Conservation (phyloP, 176 grass and related monocot species). For the Alopecurus myosuroides region DNA sequence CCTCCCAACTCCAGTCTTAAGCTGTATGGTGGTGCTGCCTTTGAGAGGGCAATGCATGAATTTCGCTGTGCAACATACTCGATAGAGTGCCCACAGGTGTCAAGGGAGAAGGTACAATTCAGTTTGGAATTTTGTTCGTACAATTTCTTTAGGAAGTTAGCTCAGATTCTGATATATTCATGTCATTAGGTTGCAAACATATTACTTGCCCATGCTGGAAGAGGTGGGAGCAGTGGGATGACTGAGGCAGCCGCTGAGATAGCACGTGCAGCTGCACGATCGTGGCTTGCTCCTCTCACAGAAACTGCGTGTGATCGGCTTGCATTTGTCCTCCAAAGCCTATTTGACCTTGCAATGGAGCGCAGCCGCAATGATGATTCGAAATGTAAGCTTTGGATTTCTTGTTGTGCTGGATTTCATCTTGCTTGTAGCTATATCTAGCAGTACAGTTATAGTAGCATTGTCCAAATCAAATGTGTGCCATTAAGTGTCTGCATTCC, state of each 20-base stretch:
- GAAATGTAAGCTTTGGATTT: slow-evolving; percentile 40
- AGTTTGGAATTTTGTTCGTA: background rate
- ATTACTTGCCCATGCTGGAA: slow-evolving; percentile 95
- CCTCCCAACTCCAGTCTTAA: slow-evolving; percentile 79
- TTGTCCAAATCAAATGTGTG: background rate
- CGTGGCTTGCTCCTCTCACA: slow-evolving; percentile 89
- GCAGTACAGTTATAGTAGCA: background rate
- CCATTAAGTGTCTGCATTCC: background rate
- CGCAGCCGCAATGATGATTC: slow-evolving; percentile 56
- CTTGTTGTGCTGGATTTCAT: slow-evolving; percentile 1
- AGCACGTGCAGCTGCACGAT: slow-evolving; percentile 75
- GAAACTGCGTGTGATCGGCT: slow-evolving; percentile 91
- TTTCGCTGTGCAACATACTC: slow-evolving; percentile 93
- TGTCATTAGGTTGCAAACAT: slow-evolving; percentile 88
- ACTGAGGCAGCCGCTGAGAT: slow-evolving; percentile 90
- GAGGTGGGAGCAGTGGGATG: slow-evolving; percentile 71
- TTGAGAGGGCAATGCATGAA: slow-evolving; percentile 96
- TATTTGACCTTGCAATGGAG: slow-evolving; percentile 94
- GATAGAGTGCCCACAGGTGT: slow-evolving; percentile 87
- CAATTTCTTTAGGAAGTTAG: background rate
- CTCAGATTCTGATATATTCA: background rate
- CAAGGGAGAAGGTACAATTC: slow-evolving; percentile 81
- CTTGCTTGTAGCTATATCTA: background rate
- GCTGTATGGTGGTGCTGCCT: slow-evolving; percentile 91
- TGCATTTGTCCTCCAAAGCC: slow-evolving; percentile 86